Percentiles rank a stretch among this genome's conserved stretches.
Evolutionary conservation across 176 grass and related monocot species (phyloP).

Genomic region (Bonia amplexicaulis): DNA sequence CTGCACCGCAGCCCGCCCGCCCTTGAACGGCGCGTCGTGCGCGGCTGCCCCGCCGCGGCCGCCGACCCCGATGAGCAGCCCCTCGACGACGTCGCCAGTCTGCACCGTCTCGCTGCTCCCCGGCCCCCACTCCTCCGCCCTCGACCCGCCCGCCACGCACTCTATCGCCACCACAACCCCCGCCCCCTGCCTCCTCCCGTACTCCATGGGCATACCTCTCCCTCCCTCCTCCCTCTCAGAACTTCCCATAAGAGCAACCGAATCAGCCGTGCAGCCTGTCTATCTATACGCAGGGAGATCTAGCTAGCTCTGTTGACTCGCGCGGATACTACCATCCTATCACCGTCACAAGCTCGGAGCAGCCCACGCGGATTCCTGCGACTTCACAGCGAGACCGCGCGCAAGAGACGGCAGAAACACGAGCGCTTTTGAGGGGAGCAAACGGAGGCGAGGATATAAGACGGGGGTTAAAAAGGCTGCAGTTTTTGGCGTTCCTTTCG

Average conservation of each 20-base stretch:
- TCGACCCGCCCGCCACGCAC: constrained; percentile 72
- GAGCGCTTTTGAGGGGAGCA: not conserved
- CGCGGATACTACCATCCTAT: constrained; percentile 14
- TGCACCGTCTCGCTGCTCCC: constrained; percentile 63
- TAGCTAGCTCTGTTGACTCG: constrained; percentile 18
- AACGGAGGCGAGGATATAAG: not conserved
- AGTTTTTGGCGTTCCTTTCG: not conserved
- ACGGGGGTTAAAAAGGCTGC: not conserved
- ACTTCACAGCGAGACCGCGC: not conserved
- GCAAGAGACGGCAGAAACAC: not conserved
- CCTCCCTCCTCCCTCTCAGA: not conserved
- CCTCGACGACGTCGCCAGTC: constrained; percentile 74
- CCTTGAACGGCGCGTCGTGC: constrained; percentile 81
- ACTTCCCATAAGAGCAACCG: not conserved
- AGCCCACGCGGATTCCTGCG: constrained; percentile 11
- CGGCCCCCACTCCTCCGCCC: constrained; percentile 70
- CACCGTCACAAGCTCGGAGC: not conserved
- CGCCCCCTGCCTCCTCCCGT: constrained; percentile 25
- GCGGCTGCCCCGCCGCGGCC: constrained; percentile 18
- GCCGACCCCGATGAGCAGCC: constrained; percentile 58
- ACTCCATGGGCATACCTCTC: constrained; percentile 34
- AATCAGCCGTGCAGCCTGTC: not conserved
- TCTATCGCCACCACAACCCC: constrained; percentile 69
- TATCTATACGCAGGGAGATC: not conserved
- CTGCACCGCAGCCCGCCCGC: constrained; percentile 62